Base-by-base conservation (phyloP, 139 green algal genomes). In the Axilococcus clingmanii region DNA sequence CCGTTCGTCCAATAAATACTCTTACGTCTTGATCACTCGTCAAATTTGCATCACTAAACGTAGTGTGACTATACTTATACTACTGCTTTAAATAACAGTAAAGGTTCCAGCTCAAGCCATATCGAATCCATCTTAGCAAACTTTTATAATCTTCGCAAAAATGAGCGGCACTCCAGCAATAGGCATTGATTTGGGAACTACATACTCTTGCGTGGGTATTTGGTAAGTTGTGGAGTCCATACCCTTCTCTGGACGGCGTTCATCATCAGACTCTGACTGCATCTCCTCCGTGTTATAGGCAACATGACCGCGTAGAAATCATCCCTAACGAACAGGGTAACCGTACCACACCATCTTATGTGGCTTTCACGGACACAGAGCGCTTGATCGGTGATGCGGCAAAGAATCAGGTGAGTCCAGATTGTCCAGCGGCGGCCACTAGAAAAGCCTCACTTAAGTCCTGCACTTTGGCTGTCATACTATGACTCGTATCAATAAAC, bases 391-490 rank as follows among this genome's bases (percentile, higher is more conserved):
- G 86, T 25, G 86, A 95, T 75, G 85, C 84, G 28, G 85, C 91
- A 8, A 96, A 97, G 83, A 97, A 95, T 74, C 90, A 97, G 80
- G n/a, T n/a, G n/a, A n/a, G n/a, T n/a, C n/a, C n/a, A n/a, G n/a
- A n/a, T n/a, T n/a, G n/a, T n/a, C n/a, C n/a, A n/a, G n/a, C n/a
- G 89, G 91, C 8, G 19, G 51, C n/a, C 29, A 17, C 15, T 23
- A 5, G 16, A 35, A 25, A 7, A 34, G 45, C 45, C 17, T 5
- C 7, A 23, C 17, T n/a, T 17, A n/a, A 11, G 6, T 11, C 19
- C 22, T 19, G n/a, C 34, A 35, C 19, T 30, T 32, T 34, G 6
- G 42, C 12, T 24, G 11, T 49, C 9, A 11, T 49, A 25, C 42
- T 40, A 9, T 24, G 42, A 25, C 9, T 49, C 9, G 9, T 24